Conservation (phyloP, 129 eudicot species). For the Escallonia herrerae region DNA sequence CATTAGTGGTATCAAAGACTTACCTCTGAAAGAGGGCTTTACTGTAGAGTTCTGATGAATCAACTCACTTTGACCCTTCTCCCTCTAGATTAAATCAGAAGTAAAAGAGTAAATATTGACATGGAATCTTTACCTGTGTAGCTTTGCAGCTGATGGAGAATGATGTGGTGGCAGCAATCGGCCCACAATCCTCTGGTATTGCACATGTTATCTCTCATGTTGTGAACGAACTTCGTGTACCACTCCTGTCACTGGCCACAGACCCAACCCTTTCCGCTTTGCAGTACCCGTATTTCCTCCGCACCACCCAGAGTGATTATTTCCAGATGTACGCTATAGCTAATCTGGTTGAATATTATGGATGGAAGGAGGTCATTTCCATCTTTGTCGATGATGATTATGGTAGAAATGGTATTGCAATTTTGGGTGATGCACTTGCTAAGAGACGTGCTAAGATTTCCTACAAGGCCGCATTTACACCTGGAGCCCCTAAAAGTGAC, state of each 20-base stretch:
- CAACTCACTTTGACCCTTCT: neutral
- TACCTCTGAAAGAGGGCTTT: no score
- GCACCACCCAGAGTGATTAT: constrained; percentile 19
- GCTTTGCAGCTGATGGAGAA: constrained; percentile 35
- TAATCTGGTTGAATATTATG: constrained; percentile 13
- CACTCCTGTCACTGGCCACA: constrained; percentile 25
- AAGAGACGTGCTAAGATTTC: constrained; percentile 20
- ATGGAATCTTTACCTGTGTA: neutral
- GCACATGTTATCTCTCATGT: constrained; percentile 26
- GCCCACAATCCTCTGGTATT: constrained; percentile 33
- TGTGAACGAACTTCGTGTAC: constrained; percentile 27
- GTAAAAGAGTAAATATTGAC: neutral
- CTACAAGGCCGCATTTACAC: constrained; percentile 25
- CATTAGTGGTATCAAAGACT: no score
- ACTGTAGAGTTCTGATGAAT: no score
- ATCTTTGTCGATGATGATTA: constrained; percentile 23
- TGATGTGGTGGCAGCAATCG: constrained; percentile 25
- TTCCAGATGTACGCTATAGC: constrained; percentile 26
- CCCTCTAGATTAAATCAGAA: neutral
- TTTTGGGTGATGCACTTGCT: constrained; percentile 21
- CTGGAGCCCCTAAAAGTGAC: constrained; percentile 17
- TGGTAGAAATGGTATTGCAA: constrained; percentile 21
- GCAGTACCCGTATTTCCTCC: constrained; percentile 21
- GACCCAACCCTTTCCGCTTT: constrained; percentile 24
- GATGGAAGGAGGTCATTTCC: constrained; percentile 22